These are phyloP conservation scores for Raphanus sativus DNA, from an alignment of 345 rosid species.

Conservation along the genomic window DNA sequence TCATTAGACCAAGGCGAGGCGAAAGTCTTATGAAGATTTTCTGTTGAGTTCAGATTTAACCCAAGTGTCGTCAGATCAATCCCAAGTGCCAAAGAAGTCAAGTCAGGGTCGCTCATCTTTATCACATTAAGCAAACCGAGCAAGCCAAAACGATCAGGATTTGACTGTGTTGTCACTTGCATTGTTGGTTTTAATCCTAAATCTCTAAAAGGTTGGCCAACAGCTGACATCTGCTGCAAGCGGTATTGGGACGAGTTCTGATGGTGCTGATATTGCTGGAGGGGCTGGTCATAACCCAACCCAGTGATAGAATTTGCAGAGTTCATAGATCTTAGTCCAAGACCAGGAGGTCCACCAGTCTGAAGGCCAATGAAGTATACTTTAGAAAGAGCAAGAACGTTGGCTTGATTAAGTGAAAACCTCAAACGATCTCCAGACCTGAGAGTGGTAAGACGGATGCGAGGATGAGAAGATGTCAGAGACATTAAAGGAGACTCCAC, in stretches of 20 bases:
- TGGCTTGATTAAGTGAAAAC: not conserved
- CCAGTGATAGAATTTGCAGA: conserved; percentile 64
- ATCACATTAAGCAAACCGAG: conserved; percentile 74
- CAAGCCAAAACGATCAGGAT: conserved; percentile 78
- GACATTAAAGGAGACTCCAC: conserved; percentile 69
- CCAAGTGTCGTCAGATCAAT: conserved; percentile 90
- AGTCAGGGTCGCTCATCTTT: conserved; percentile 70
- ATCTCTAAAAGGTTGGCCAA: conserved; percentile 82
- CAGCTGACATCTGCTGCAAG: conserved; percentile 77
- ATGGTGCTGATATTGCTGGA: conserved; percentile 75
- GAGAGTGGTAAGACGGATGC: conserved; percentile 74
- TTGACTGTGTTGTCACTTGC: conserved; percentile 55
- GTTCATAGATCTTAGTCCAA: conserved; percentile 80
- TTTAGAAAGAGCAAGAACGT: conserved; percentile 1
- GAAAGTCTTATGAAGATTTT: conserved; percentile 82
- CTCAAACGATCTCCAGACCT: conserved; percentile 45
- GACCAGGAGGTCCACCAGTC: conserved; percentile 79
- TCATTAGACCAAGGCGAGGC: conserved; percentile 97
- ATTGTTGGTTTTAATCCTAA: conserved; percentile 64
- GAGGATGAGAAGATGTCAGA: conserved; percentile 82
- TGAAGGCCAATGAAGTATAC: conserved; percentile 43
- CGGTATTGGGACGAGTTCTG: conserved; percentile 83
- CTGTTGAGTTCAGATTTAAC: conserved; percentile 78
- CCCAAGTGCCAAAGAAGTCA: conserved; percentile 78
- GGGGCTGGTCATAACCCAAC: conserved; percentile 75